Percentiles rank a stretch among this genome's conserved stretches.
These are phyloP conservation scores for Cutaneotrichosporon cavernicola DNA, from an alignment of 1,284 basidiomycete genomes.

Conservation along the genomic window DNA sequence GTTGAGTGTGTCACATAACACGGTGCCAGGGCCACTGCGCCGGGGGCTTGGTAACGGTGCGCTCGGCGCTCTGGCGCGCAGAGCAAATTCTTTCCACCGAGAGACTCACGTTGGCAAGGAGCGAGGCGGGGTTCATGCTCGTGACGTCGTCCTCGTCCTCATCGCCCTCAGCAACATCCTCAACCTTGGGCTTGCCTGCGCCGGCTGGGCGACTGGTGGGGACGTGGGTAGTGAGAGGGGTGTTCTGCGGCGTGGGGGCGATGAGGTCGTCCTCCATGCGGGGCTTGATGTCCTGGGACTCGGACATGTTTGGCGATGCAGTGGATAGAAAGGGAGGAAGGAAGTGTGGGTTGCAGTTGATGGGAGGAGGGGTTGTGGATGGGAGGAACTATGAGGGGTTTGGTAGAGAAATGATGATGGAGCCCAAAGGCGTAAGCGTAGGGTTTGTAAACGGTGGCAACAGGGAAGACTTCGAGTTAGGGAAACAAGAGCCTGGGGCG, in stretches of 20 bases:
- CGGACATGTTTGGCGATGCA: constrained; percentile 37
- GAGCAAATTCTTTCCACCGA: background rate
- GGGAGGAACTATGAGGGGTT: background rate
- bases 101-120: constrained; percentile 51
- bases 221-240: constrained; percentile 68
- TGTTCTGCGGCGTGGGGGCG: constrained; percentile 79
- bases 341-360: too few relatives aligned
- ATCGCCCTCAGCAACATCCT: constrained; percentile 62
- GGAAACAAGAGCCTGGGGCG: background rate
- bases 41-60: background rate
- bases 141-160: constrained; percentile 54
- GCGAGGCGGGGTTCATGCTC: constrained; percentile 50
- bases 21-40: background rate
- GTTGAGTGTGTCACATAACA: background rate
- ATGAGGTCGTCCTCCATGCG: constrained; percentile 41
- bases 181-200: constrained; percentile 68
- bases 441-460: background rate
- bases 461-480: background rate
- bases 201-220: constrained; percentile 61
- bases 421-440: background rate
- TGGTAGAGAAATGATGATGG: constrained; percentile 1
- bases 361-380: background rate
- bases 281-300: constrained; percentile 44
- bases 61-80: background rate
- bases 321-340: background rate